A percentile compares a stretch with the other conserved stretches of the same genome.
Evolutionary conservation across 2,329 filamentous ascomycete genomes (phyloP).

Genomic region (Colletotrichum scovillei): DNA sequence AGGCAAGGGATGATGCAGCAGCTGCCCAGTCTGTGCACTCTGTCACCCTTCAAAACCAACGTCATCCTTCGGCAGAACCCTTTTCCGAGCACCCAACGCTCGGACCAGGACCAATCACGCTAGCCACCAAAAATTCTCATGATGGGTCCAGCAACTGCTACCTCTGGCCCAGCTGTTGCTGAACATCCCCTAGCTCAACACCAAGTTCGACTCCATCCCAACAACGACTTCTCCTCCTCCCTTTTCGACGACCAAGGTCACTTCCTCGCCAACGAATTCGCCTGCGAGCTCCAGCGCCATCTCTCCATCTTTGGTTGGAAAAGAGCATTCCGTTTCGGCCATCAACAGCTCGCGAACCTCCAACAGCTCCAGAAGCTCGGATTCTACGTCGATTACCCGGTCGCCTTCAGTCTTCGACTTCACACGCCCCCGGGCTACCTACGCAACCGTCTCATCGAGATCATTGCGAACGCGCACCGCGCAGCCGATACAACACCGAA

Average conservation of each 20-base stretch:
- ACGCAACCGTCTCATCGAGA: conserved; percentile 6
- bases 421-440: conserved; percentile 19
- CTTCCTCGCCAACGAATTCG: conserved; percentile 15
- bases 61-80: conserved; percentile 23
- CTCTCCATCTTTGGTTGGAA: conserved; percentile 19
- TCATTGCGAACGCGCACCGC: background rate
- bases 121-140: conserved; percentile 36
- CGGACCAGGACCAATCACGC: conserved; percentile 14
- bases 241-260: conserved; percentile 13
- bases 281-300: conserved; percentile 11
- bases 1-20: background rate
- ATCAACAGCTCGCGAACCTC: conserved; percentile 15
- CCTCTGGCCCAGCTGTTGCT: conserved; percentile 24
- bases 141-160: conserved; percentile 24
- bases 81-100: background rate
- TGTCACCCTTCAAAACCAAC: background rate
- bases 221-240: conserved; percentile 6
- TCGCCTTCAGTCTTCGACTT: conserved; percentile 21
- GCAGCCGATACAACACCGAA: background rate
- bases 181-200: conserved; percentile 13
- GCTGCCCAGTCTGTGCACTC: background rate
- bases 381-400: conserved; percentile 8
- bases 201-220: conserved; percentile 18
- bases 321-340: conserved; percentile 18
- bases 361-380: conserved; percentile 17